Percentiles rank a stretch among this genome's conserved stretches.
Evolutionary conservation across 78 protist species (phyloP).

Genomic region (Emiliania huxleyi): DNA sequence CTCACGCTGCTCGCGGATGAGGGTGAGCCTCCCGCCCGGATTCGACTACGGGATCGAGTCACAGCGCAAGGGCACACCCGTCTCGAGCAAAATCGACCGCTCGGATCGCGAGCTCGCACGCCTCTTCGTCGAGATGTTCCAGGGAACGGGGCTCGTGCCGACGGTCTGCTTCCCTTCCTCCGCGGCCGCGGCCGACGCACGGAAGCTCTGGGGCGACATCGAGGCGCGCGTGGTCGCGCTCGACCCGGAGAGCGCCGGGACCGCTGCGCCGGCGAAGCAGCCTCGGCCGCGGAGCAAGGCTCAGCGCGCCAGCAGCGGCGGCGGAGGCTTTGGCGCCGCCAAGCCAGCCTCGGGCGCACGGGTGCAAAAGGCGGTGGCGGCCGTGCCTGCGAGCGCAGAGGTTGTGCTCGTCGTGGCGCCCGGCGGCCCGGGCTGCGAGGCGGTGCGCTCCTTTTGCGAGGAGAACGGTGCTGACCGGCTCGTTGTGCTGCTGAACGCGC

Average conservation of each 20-base stretch:
- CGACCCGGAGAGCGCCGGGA: not conserved
- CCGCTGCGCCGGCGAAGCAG: not conserved
- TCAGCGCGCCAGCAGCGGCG: not conserved
- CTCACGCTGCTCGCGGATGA: not conserved
- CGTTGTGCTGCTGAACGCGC: not conserved
- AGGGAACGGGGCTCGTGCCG: not conserved
- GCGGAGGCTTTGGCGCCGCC: not conserved
- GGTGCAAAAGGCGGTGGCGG: not conserved
- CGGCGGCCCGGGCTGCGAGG: not conserved
- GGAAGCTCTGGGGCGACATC: not conserved
- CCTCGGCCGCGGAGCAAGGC: not conserved
- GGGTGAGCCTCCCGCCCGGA: not conserved
- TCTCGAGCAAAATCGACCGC: not conserved
- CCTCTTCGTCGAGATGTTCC: not conserved
- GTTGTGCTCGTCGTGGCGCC: not conserved
- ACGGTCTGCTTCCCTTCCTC: not conserved
- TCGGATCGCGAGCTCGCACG: not conserved
- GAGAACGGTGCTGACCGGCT: not conserved
- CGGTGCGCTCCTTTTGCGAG: not conserved
- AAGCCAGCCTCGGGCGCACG: too few relatives aligned
- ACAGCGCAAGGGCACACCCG: not conserved
- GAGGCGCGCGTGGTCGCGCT: not conserved
- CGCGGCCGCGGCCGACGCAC: not conserved
- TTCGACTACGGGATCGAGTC: not conserved
- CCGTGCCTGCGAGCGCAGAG: not conserved